These are phyloP conservation scores for Trichoderma polysporum DNA, from an alignment of 2,329 filamentous ascomycete genomes.

Conservation along the genomic window DNA sequence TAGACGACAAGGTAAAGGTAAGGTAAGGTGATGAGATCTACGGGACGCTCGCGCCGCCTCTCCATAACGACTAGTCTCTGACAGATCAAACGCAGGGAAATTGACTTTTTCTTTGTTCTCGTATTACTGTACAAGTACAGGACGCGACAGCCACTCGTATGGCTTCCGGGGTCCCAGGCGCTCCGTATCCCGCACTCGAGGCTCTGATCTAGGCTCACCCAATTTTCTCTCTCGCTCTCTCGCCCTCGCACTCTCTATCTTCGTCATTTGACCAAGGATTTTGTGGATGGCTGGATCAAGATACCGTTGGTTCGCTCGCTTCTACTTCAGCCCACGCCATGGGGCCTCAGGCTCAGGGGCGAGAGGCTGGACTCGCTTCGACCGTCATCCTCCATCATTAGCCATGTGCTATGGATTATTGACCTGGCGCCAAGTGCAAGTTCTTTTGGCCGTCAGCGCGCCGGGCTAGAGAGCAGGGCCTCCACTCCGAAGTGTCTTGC, in stretches of 20 bases:
- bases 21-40: conserved; percentile 20
- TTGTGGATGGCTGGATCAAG: conserved; percentile 15
- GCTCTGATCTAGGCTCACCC: not conserved
- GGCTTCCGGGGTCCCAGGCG: not conserved
- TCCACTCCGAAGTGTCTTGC: conserved; percentile 18
- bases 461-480: not conserved
- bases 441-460: conserved; percentile 9
- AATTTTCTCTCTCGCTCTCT: not conserved
- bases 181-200: not conserved
- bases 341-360: conserved; percentile 11
- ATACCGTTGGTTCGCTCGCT: conserved; percentile 13
- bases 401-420: not conserved
- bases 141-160: not conserved
- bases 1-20: conserved; percentile 7
- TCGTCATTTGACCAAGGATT: conserved; percentile 9
- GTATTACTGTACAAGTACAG: conserved; percentile 12
- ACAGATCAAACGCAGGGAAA: conserved; percentile 16
- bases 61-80: conserved; percentile 16
- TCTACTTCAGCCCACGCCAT: conserved; percentile 18
- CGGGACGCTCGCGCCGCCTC: conserved; percentile 19
- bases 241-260: not conserved
- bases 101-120: not conserved
- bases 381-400: conserved; percentile 16
- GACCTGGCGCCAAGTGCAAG: not conserved
- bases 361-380: conserved; percentile 19